Percentiles rank a stretch among this genome's conserved stretches.
These are phyloP conservation scores for Candida pseudofarinosa DNA, from an alignment of 805 yeast genomes.

Conservation along the genomic window DNA sequence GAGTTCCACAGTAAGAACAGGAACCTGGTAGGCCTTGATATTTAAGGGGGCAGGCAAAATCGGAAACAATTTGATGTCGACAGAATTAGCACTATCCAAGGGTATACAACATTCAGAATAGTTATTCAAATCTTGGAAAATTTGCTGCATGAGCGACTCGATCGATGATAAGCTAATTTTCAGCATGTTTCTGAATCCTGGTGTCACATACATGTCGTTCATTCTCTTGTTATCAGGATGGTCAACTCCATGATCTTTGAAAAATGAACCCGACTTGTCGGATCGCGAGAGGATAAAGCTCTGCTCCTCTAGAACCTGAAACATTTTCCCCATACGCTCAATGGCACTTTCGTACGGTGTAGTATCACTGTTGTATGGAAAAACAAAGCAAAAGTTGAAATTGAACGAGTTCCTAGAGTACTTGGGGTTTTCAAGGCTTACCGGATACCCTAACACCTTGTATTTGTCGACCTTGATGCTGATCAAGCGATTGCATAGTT, in stretches of 20 bases:
- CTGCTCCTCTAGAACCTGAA: constrained; percentile 87
- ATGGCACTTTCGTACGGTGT: constrained; percentile 85
- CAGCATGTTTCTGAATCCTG: constrained; percentile 34
- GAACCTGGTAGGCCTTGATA: constrained; percentile 80
- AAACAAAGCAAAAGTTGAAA: constrained; percentile 90
- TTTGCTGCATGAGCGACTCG: constrained; percentile 76
- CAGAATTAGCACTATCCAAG: constrained; percentile 80
- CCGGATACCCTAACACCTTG: constrained; percentile 84
- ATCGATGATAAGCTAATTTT: constrained; percentile 42
- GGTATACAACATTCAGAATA: constrained; percentile 96
- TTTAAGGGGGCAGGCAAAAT: constrained; percentile 76
- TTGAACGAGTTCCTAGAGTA: constrained; percentile 90
- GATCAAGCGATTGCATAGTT: constrained; percentile 76
- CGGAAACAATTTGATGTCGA: constrained; percentile 93
- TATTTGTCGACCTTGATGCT: constrained; percentile 67
- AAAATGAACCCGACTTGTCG: constrained; percentile 38
- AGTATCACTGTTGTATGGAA: constrained; percentile 75
- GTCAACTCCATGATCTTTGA: constrained; percentile 21
- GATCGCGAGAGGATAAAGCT: constrained; percentile 62
- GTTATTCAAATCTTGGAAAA: constrained; percentile 90
- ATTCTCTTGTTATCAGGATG: constrained; percentile 9
- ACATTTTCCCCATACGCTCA: constrained; percentile 80
- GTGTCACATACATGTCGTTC: constrained; percentile 14
- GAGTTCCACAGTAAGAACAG: constrained; percentile 80
- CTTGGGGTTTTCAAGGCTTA: constrained; percentile 64